phyloP scores from a whole-genome alignment of 345 rosid species.

The Aquilaria malaccensis region DNA sequence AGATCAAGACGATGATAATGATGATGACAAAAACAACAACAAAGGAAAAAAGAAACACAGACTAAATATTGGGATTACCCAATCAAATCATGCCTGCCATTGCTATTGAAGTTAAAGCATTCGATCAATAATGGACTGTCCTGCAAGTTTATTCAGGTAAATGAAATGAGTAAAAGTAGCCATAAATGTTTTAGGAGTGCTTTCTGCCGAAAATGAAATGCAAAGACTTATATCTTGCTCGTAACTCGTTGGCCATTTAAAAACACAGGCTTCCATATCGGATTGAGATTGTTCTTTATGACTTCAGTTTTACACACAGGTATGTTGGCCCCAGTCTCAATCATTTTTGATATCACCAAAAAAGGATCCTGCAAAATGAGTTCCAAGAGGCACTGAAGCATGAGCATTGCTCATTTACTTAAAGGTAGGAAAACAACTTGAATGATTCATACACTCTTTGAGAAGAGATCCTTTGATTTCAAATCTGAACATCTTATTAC shows the following conservation, averaged over 20 bases:
- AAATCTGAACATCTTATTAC: conserved; percentile 65
- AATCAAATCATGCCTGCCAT: conserved; percentile 61
- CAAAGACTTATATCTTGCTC: conserved; percentile 52
- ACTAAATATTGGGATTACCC: conserved; percentile 31
- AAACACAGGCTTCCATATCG: conserved; percentile 70
- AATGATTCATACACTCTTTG: conserved; percentile 62
- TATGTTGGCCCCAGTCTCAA: conserved; percentile 49
- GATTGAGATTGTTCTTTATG: conserved; percentile 61
- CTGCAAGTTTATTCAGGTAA: conserved; percentile 20
- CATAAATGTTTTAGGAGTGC: too few species aligned
- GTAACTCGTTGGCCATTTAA: conserved; percentile 81
- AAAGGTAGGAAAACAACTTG: conserved; percentile 1
- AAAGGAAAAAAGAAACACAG: neutral
- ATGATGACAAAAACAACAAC: conserved; percentile 7
- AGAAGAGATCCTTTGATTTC: conserved; percentile 73
- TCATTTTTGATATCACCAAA: conserved; percentile 70
- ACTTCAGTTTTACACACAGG: conserved; percentile 92
- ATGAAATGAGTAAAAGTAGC: too few species aligned
- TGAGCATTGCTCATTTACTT: too few species aligned
- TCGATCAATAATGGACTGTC: conserved; percentile 54
- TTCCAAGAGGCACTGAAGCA: conserved; percentile 6
- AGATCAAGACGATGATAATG: neutral
- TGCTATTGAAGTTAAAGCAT: conserved; percentile 63
- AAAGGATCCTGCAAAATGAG: conserved; percentile 67
- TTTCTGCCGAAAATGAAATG: too few species aligned